A percentile compares a stretch with the other conserved stretches of the same genome.
Evolutionary conservation across 148 eudicot species (phyloP).

Genomic region (Nepenthes mirabilis): DNA sequence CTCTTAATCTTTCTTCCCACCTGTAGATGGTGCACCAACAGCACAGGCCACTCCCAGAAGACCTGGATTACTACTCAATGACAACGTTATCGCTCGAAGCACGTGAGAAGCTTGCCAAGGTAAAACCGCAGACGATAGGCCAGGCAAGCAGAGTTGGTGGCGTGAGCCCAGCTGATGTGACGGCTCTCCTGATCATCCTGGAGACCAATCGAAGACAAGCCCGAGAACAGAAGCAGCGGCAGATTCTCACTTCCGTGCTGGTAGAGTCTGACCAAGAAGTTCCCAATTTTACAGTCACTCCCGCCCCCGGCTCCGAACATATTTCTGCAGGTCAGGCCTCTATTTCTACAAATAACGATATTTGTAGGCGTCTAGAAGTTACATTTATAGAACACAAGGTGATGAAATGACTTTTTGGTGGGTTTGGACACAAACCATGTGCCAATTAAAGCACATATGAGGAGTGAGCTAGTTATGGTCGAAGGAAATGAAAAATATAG

Average conservation of each 20-base stretch:
- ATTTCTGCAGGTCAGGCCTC: no score
- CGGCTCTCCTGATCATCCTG: constrained; percentile 72
- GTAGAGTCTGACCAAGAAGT: constrained; percentile 30
- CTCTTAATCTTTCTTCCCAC: background rate
- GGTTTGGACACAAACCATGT: no score
- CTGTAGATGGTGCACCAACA: constrained; percentile 86
- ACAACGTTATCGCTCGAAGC: constrained; percentile 79
- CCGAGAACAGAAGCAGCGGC: constrained; percentile 34
- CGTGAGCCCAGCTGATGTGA: constrained; percentile 93
- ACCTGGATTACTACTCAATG: constrained; percentile 77
- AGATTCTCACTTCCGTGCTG: constrained; percentile 25
- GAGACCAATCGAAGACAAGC: constrained; percentile 69
- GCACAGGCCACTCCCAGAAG: constrained; percentile 74
- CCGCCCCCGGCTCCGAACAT: constrained; percentile 16
- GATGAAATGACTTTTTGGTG: no score
- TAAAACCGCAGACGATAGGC: constrained; percentile 91
- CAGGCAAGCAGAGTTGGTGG: constrained; percentile 98
- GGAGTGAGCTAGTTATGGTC: no score
- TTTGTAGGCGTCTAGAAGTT: no score
- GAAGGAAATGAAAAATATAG: no score
- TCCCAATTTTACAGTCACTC: constrained; percentile 21
- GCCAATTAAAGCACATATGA: no score
- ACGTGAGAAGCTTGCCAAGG: constrained; percentile 95
- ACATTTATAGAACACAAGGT: no score
- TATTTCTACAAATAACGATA: no score